These are phyloP conservation scores for Xylaria sp. DNA, from an alignment of 495 filamentous ascomycete species.

Conservation along the genomic window DNA sequence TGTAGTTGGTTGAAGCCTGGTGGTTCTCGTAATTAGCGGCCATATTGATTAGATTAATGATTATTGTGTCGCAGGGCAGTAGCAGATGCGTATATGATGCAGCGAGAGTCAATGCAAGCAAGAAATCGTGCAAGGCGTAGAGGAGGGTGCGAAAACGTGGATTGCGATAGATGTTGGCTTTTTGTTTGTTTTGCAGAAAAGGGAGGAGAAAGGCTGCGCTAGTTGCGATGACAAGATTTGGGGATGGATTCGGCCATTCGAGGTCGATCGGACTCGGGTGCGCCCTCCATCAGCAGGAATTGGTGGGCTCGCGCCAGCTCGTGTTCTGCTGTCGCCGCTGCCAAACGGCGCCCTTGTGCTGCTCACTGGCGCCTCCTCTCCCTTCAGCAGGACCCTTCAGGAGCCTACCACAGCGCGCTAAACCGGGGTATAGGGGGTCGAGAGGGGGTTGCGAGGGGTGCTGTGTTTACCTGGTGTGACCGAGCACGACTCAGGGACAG, in stretches of 20 bases:
- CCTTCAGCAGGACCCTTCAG: neutral
- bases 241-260: constrained; percentile 3
- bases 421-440: constrained; percentile 25
- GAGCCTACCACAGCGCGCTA: constrained; percentile 21
- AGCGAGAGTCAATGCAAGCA: neutral
- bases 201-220: neutral
- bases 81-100: constrained; percentile 13
- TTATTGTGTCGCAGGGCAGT: constrained; percentile 4
- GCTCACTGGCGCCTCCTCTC: constrained; percentile 18
- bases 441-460: constrained; percentile 26
- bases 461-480: constrained; percentile 22
- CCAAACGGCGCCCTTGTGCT: constrained; percentile 9
- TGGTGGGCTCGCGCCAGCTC: constrained; percentile 21
- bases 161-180: constrained; percentile 1
- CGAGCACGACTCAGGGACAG: constrained; percentile 6
- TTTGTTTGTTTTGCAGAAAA: constrained; percentile 17
- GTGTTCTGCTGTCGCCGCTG: constrained; percentile 11
- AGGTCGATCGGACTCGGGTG: constrained; percentile 21
- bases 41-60: constrained; percentile 43
- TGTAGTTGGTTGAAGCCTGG: constrained; percentile 99
- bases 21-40: constrained; percentile 53
- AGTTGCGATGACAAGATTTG: constrained; percentile 10
- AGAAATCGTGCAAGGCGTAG: neutral
- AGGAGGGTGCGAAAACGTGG: neutral
- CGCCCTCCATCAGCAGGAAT: constrained; percentile 4